These are phyloP conservation scores for Acanthamoeba quina DNA, from an alignment of 208 protist genomes.

Conservation along the genomic window DNA sequence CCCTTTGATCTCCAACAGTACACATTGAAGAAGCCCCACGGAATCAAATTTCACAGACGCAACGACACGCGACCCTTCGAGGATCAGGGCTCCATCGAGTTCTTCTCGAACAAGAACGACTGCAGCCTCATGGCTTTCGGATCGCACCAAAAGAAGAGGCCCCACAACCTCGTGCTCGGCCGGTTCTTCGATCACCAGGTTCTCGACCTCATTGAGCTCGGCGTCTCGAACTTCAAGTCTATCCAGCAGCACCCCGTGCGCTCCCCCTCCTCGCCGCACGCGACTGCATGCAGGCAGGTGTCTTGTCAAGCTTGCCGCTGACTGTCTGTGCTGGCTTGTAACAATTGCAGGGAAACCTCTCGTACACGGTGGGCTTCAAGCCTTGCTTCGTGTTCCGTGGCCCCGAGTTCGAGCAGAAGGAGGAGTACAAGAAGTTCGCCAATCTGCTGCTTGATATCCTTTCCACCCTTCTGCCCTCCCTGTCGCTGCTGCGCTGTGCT, in stretches of 20 bases:
- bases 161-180: conserved; percentile 89
- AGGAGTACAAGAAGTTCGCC: conserved; percentile 75
- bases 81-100: conserved; percentile 87
- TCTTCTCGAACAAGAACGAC: conserved; percentile 86
- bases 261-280: too few species aligned
- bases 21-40: conserved; percentile 85
- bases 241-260: conserved; percentile 58
- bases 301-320: too few species aligned
- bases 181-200: conserved; percentile 88
- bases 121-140: conserved; percentile 86
- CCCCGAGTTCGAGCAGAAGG: conserved; percentile 86
- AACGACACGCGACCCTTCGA: conserved; percentile 89
- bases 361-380: conserved; percentile 83
- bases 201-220: conserved; percentile 90
- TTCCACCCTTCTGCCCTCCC: not conserved
- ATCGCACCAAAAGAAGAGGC: conserved; percentile 88
- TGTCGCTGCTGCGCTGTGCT: too few species aligned
- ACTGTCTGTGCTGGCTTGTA: too few species aligned
- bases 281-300: too few species aligned
- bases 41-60: conserved; percentile 80
- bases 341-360: conserved; percentile 2
- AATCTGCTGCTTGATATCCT: conserved; percentile 81
- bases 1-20: conserved; percentile 72
- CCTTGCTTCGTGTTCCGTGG: conserved; percentile 89
- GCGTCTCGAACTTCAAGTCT: conserved; percentile 79